Conservation (phyloP, 2,329 filamentous ascomycete genomes). For the Elsinoe necatrix region DNA sequence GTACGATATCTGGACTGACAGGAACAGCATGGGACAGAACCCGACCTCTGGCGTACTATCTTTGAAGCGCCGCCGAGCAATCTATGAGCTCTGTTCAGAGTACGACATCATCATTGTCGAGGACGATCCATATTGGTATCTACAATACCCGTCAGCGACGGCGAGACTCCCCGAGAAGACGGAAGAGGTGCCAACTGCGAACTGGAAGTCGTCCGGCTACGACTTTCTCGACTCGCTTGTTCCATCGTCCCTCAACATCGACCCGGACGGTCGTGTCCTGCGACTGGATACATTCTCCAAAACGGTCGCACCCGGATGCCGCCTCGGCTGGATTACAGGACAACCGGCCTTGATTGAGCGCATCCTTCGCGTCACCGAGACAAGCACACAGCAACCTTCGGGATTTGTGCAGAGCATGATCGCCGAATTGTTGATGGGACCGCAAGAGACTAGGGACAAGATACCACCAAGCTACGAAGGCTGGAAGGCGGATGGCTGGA, state of each 20-base stretch:
- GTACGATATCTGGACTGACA: slow-evolving; percentile 9
- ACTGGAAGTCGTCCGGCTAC: slow-evolving; percentile 55
- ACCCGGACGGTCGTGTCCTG: slow-evolving; percentile 78
- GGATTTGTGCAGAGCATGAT: slow-evolving; percentile 84
- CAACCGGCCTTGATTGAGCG: slow-evolving; percentile 72
- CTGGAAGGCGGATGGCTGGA: slow-evolving; percentile 80
- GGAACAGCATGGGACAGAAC: slow-evolving; percentile 70
- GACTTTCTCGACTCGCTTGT: slow-evolving; percentile 74
- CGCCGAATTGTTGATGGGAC: slow-evolving; percentile 66
- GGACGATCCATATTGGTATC: slow-evolving; percentile 93
- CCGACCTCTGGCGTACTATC: slow-evolving; percentile 71
- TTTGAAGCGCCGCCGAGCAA: slow-evolving; percentile 61
- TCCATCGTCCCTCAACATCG: slow-evolving; percentile 73
- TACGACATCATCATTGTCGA: slow-evolving; percentile 89
- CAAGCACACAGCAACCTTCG: slow-evolving; percentile 71
- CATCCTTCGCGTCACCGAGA: slow-evolving; percentile 64
- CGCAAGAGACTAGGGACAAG: slow-evolving; percentile 44
- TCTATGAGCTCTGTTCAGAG: slow-evolving; percentile 71
- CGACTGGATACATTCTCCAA: slow-evolving; percentile 92
- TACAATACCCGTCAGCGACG: slow-evolving; percentile 72
- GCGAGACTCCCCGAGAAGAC: slow-evolving; percentile 38
- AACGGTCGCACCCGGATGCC: slow-evolving; percentile 80
- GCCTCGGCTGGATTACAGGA: slow-evolving; percentile 83
- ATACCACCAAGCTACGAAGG: slow-evolving; percentile 45
- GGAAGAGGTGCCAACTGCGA: slow-evolving; percentile 28